Conservation (phyloP, 352 stramenopile genomes). For the Phytophthora sp. region DNA sequence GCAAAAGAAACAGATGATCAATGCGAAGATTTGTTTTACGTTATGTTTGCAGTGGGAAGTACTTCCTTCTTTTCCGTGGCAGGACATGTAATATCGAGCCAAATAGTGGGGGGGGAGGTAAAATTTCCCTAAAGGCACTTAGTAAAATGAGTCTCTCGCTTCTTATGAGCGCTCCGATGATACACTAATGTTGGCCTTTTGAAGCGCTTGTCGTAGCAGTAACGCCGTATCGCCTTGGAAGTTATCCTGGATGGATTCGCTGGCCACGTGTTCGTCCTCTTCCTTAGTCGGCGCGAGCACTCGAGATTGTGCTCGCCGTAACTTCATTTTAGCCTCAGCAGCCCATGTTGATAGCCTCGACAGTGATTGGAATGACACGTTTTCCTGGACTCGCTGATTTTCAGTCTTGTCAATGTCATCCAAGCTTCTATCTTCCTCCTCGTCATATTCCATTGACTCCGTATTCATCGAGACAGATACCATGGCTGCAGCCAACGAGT, state of each 20-base stretch:
- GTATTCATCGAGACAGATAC: slow-evolving; percentile 25
- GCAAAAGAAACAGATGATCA: background rate
- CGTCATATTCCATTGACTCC: slow-evolving; percentile 36
- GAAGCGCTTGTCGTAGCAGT: slow-evolving; percentile 54
- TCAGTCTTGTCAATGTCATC: slow-evolving; percentile 16
- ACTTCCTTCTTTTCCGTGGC: no score
- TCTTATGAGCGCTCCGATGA: no score
- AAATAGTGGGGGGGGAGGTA: no score
- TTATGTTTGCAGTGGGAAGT: no score
- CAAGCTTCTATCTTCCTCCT: slow-evolving; percentile 26
- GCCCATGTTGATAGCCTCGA: slow-evolving; percentile 65
- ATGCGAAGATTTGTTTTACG: no score
- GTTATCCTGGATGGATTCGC: slow-evolving; percentile 9
- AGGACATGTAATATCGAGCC: no score
- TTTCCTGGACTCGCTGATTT: slow-evolving; percentile 47
- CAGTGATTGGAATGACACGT: slow-evolving; percentile 67
- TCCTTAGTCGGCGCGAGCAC: slow-evolving; percentile 13
- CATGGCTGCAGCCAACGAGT: slow-evolving; percentile 63
- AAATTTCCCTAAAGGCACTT: no score
- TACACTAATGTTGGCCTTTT: slow-evolving; percentile 57
- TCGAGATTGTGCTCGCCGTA: slow-evolving; percentile 18
- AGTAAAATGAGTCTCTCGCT: no score
- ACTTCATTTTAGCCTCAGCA: slow-evolving; percentile 57
- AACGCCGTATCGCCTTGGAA: slow-evolving; percentile 53
- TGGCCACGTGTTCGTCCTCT: slow-evolving; percentile 4